Evolutionary conservation across 805 yeast genomes (phyloP), one percentile per base, ranked within the genome.

Genomic region (Candida hungchunana): DNA sequence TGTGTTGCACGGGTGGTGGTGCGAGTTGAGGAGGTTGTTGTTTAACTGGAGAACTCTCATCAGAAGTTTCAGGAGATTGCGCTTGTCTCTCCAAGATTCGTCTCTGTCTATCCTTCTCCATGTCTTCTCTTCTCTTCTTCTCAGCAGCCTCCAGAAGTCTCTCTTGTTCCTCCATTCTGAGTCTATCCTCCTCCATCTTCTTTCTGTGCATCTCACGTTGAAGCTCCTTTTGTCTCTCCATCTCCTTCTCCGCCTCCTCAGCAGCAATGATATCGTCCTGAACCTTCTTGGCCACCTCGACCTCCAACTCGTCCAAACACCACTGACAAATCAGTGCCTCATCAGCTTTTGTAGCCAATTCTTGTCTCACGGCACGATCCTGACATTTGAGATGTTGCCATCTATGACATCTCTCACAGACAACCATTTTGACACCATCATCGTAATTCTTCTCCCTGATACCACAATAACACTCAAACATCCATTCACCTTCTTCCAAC

Each of bases 311-410:
- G 16, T 46, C 48, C 30, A 44, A 37, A 44, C 59, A 54, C 53
- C 54, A 53, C 20, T 48, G 39, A 43, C 59, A 54, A 15, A 54
- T 43, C 30, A 54, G 46, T 4, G 50, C 50, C 18, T 53, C 59
- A 28, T 50, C 45, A 11, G 54, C 35, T 28, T 50, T 46, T 18
- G 43, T 51, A 6, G 51, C 48, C 18, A 54, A 18, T 18, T 48
- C 55, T 35, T 53, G 58, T 43, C 53, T 55, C 21, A 47, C 46
- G 4, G 40, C 22, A 32, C 56, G 50, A 18, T 50, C 50, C 40
- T 63, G 67, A 39, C 67, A 62, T 27, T 53, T 56, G 31, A 48
- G 42, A 44, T 63, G 67, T 40, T 62, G 64, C 67, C 67, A 63
- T 44, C 60, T 55, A 13, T 43, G 44, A 43, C 67, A 63, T 37